Base-by-base conservation (phyloP, 2,329 filamentous ascomycete genomes). In the Pestalotiopsis sp. region DNA sequence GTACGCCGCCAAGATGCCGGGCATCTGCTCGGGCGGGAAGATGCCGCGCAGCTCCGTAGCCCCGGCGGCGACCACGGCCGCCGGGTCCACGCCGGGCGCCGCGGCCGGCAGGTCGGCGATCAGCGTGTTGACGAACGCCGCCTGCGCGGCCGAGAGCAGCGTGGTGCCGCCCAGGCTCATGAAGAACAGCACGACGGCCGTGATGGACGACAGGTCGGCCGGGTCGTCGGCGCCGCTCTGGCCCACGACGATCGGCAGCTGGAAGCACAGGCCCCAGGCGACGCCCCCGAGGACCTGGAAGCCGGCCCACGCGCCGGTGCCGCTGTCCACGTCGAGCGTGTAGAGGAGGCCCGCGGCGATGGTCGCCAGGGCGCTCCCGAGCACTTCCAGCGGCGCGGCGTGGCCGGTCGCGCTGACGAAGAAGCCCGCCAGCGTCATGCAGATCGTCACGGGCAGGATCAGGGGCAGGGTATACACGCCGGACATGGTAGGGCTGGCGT, bases 391-490 rank as follows among this genome's bases (percentile, higher is more conserved):
- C 2, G 82, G 83, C 13, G 80, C 80, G 70, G 84, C 85, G 72
- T 82, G 83, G 20, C 83, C 82, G 24, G 81, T 72, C 40, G 72
- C 76, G 1, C 77, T 73, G 20, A 81, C 75, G 7, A 80, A 67
- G 3, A 74, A 72, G 38, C 83, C 83, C 11, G 78, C 78, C 2
- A 76, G 30, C 63, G 84, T 79, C 4, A 79, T 81, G n/a, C 77
- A 75, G 9, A 83, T 62, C 26, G 84, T 79, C 66, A 81, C 76
- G 60, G 77, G 73, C 7, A 84, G 75, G 24, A 82, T 73, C 60
- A 83, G 74, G 2, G 82, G 82, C 17, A 84, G 77, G 17, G 81
- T 71, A 17, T 79, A 76, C 64, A 84, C 81, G 3, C 83, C 83
- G 1, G 81, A 80, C 66, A 80, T 71, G 3, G 81, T 78, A 10